A percentile compares a stretch with the other conserved stretches of the same genome.
Conservation (phyloP, 768 basidiomycete species). For the Gymnopilus junonius region DNA sequence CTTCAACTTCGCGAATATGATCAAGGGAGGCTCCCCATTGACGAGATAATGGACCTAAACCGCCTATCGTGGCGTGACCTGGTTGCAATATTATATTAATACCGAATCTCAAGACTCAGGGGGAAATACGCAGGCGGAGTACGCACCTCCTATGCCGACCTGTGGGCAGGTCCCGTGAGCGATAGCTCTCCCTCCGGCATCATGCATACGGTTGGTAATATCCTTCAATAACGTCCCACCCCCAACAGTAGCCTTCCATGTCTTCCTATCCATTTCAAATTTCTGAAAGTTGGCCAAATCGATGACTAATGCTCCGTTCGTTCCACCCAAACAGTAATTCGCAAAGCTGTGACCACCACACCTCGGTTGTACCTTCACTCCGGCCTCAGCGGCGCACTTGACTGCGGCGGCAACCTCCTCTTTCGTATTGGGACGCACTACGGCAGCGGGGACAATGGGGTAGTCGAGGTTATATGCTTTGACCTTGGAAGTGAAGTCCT, state of each 20-base stretch:
- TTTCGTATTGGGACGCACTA: constrained; percentile 3
- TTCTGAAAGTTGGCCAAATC: constrained; percentile 11
- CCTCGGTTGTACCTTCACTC: constrained; percentile 8
- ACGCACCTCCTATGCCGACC: constrained; percentile 9
- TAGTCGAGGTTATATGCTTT: constrained; percentile 10
- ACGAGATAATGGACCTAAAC: constrained; percentile 7
- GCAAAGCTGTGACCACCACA: constrained; percentile 12
- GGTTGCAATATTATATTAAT: too few species aligned
- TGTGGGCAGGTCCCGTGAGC: constrained; percentile 11
- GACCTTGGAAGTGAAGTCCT: constrained; percentile 3
- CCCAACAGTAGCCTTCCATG: constrained; percentile 9
- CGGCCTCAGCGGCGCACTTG: constrained; percentile 7
- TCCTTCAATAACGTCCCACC: constrained; percentile 8
- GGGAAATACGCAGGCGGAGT: neutral
- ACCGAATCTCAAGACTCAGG: too few species aligned
- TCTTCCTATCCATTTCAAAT: constrained; percentile 12
- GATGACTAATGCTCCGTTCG: constrained; percentile 4
- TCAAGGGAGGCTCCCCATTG: constrained; percentile 10
- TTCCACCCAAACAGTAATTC: constrained; percentile 8
- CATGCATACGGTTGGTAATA: constrained; percentile 9
- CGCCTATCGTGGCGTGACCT: constrained; percentile 11
- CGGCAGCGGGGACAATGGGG: constrained; percentile 4
- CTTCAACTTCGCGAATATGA: constrained; percentile 13
- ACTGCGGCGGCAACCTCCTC: constrained; percentile 9
- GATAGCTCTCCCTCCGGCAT: constrained; percentile 5